Evolutionary conservation across 108 stramenopile species (phyloP), one percentile per base, ranked within the genome.

Genomic region (Nitzschia sp.): DNA sequence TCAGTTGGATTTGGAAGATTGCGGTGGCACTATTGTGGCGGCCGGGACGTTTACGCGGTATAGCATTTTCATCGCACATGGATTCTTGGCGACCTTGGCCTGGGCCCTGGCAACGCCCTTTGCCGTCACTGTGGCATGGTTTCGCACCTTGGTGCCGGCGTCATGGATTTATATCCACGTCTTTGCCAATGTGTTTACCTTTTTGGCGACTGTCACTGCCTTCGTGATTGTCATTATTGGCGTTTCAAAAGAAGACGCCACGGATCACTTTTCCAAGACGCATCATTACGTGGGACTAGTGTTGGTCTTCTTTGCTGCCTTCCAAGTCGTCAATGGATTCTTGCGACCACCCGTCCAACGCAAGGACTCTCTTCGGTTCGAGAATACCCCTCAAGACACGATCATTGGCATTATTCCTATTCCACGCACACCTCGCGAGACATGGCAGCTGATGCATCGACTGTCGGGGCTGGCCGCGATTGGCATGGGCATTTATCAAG

Each of bases 151-250:
- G 11, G 70, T 84, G 9, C 86, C 83, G 23, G 46, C 51, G 3
- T 67, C 63, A 13, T 87, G 86, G 86, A 84, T 87, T 34, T 84
- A 84, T 68, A 64, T 87, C 32, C 86, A 87, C 42, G 86, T 87
- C 23, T 71, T 76, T 54, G 31, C 74, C 32, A 84, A 87, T 34
- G 85, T 84, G 11, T 53, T 76, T 19, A 68, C 74, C 23, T 75
- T 84, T 46, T 33, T 57, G 9, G 47, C 74, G 19, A 75, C 71
- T 0, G 29, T 79, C 25, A 48, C 75, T 57, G 65, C 78, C 13
- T 76, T 82, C 19, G 53, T 70, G 9, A 53, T 82, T 9, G 57
- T 75, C 29, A 57, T 77, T 15, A 29, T 36, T 35, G 74, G 75
- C 21, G 71, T 80, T 54, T 47, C 64, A 4, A 27, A 42, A 8